phyloP scores from a whole-genome alignment of 2,329 filamentous ascomycete genomes.

The Xylaria sp. region DNA sequence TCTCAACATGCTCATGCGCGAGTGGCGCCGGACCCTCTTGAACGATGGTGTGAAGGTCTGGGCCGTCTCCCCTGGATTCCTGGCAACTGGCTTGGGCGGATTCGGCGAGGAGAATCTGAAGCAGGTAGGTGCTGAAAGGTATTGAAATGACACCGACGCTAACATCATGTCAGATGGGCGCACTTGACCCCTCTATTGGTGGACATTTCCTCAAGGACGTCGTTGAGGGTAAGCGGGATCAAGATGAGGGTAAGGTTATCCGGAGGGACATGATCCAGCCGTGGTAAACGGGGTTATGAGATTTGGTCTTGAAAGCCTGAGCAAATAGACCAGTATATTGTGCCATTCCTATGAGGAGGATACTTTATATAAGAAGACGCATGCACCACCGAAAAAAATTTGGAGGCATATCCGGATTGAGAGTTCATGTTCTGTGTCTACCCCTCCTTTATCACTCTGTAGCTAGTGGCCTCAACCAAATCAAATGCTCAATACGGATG shows the following conservation, averaged over 20 bases:
- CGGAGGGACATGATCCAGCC: constrained; percentile 32
- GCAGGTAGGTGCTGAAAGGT: constrained; percentile 31
- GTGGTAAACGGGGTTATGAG: constrained; percentile 25
- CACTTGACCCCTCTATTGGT: constrained; percentile 34
- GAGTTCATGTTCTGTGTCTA: no score
- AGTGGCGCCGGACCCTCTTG: constrained; percentile 48
- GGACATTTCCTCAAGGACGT: constrained; percentile 38
- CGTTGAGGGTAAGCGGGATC: constrained; percentile 36
- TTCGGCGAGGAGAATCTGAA: constrained; percentile 28
- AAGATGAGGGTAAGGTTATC: constrained; percentile 36
- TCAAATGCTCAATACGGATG: no score
- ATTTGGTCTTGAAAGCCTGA: not conserved
- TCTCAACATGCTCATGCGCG: constrained; percentile 56
- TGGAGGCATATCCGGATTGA: no score
- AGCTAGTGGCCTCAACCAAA: no score
- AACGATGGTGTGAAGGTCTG: constrained; percentile 55
- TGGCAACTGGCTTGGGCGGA: constrained; percentile 31
- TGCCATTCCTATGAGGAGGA: not conserved
- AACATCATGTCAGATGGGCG: constrained; percentile 32
- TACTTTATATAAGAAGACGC: no score
- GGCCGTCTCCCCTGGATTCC: constrained; percentile 34
- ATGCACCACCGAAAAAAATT: no score
- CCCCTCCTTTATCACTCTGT: no score
- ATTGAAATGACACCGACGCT: not conserved
- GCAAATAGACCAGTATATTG: not conserved